Base-by-base conservation (phyloP, 768 basidiomycete genomes). In the Trametes cubensis region DNA sequence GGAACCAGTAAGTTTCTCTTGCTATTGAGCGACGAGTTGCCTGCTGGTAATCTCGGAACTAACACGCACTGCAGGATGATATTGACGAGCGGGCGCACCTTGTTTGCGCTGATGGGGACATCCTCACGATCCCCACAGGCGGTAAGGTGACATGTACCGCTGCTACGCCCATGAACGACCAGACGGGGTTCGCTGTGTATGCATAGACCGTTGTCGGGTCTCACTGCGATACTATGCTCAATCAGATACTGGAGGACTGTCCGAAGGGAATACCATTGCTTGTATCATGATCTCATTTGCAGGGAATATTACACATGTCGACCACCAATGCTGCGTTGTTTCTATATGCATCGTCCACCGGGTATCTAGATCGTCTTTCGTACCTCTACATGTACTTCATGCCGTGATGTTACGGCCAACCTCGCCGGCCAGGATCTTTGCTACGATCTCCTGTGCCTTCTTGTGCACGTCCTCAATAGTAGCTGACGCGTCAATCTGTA, bases 51-150 rank as follows among this genome's bases (percentile, higher is more conserved):
- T 64, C 18, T 28, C 28, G 28, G 28, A 28, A 4, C 47, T 51
- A 26, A 60, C 11, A n/a, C 40, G 28, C 20, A 48, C 34, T 38
- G 6, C 34, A 94, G 90, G 82, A 86, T 63, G 74, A 79, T 13
- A 66, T 68, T 26, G 90, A 94, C 63, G 76, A 80, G 15, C 71
- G 74, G 13, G 89, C 92, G 0, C 89, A 89, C 73, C 74, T 90
- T 18, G 68, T 96, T 14, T 97, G 94, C 70, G 82, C 84, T 4
- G 94, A 97, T 67, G 94, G 94, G 1, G 78, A 84, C 0, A 83
- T 95, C 49, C 80, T 83, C 20, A 72, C 74, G n/a, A 83, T 95
- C 30, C 81, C 84, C 17, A 71, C 71, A 30, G 84, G 84, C 8
- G 92, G 90, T 8, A 80, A 76, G 54, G 87, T 83, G 15, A 71